Base-by-base conservation (phyloP, 2,329 filamentous ascomycete species). In the Immersiporthe knoxdaviesiana region DNA sequence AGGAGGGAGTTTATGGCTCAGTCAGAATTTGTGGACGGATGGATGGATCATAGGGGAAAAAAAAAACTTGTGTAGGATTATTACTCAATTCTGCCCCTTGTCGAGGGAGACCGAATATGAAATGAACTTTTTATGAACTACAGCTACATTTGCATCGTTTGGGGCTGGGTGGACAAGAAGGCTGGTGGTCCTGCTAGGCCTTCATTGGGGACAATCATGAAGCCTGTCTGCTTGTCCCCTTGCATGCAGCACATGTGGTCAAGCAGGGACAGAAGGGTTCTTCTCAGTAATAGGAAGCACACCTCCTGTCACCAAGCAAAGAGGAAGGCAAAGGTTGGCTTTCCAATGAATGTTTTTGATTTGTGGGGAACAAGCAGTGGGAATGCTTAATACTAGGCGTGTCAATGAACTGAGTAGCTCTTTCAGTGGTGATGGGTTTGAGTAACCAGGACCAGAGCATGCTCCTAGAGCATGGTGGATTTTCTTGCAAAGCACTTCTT, bases 401-500 rank as follows among this genome's bases (percentile, higher is more conserved):
- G n/a, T 39, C 11, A 39, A 39, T 39, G 11, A 10, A 39, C 11
- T 39, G 37, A 10, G 11, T 10, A 10, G 37, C 6, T 10, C 5
- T 10, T 12, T 12, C 37, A 30, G 6, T 32, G 24, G 24, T 18
- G 27, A 30, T 32, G 14, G 21, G 14, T 12, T 2, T 30, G 12
- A 3, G 24, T 16, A 5, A 5, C 16, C 2, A 56, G 27, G 8
- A 56, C 14, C 52, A 56, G 14, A 30, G 16, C 52, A 54, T 24
- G 8, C 24, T 56, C 27, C 18, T 3, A 8, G 12, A 30, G 6
- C 24, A 18, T 56, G 24, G 8, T n/a, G 24, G 1, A 32, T 66
- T 67, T 37, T 30, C 39, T 60, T 37, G n/a, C 14, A 52, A 50
- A 35, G 30, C 59, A n/a, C 58, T 60, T 47, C 47, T 41, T 27